A percentile compares a stretch with the other conserved stretches of the same genome.
These are phyloP conservation scores for Lepidopterella palustris DNA, from an alignment of 495 filamentous ascomycete genomes.

Conservation along the genomic window DNA sequence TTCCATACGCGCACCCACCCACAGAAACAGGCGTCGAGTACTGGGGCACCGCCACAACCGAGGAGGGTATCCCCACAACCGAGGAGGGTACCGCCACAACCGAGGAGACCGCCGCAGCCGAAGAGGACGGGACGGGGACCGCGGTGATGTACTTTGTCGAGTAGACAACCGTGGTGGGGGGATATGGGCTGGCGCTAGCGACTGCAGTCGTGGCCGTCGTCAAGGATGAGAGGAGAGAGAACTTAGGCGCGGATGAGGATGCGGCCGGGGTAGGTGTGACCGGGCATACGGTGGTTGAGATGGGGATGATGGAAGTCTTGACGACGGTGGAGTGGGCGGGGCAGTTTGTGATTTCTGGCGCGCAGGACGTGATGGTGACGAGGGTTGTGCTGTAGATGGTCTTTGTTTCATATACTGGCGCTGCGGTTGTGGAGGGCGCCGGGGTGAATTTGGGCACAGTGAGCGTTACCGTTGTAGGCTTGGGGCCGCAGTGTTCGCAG, in stretches of 20 bases:
- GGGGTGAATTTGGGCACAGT: conserved; percentile 1
- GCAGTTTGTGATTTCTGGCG: conserved; percentile 29
- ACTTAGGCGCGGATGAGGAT: background rate
- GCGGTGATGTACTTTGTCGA: too few species aligned
- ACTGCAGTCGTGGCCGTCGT: too few species aligned
- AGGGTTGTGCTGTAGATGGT: conserved; percentile 28
- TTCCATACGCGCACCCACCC: background rate
- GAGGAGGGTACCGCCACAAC: background rate
- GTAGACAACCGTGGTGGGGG: too few species aligned
- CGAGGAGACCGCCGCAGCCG: background rate
- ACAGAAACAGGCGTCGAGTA: background rate
- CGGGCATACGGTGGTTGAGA: conserved; percentile 56
- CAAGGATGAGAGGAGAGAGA: too few species aligned
- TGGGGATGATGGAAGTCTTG: conserved; percentile 49
- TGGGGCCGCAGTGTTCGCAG: conserved; percentile 3
- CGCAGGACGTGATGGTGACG: conserved; percentile 32
- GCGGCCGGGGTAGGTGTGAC: too few species aligned
- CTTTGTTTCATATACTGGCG: background rate
- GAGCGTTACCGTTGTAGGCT: conserved; percentile 3
- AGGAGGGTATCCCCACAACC: background rate
- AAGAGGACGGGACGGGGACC: background rate
- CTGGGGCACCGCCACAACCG: background rate
- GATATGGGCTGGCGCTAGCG: too few species aligned
- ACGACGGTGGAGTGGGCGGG: conserved; percentile 42
- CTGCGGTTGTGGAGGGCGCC: background rate